Evolutionary conservation across 108 stramenopile genomes (phyloP).

Genomic region (Stephanodiscus triporus): DNA sequence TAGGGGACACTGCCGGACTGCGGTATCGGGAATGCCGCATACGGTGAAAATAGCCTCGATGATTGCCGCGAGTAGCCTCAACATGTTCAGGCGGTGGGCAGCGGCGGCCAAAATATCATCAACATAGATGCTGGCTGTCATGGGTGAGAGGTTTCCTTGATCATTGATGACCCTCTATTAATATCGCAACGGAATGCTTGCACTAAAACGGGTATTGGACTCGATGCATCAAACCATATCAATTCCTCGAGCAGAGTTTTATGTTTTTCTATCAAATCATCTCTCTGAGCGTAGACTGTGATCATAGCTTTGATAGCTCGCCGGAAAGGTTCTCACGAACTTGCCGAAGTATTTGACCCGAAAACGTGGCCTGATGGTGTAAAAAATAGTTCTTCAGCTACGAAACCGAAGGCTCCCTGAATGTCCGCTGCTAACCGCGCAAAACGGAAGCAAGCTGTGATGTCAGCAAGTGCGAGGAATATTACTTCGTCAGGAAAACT

Average conservation of each 20-base stretch:
- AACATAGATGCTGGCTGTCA: constrained; percentile 3
- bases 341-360: not conserved
- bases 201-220: no score
- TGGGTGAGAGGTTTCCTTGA: no score
- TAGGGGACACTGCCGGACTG: constrained; percentile 2
- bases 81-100: no score
- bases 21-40: not conserved
- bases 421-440: not conserved
- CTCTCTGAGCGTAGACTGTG: no score
- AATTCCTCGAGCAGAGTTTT: no score
- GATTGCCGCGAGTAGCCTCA: not conserved
- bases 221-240: no score
- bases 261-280: no score
- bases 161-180: no score
- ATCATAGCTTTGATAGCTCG: not conserved
- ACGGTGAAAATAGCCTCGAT: constrained; percentile 11
- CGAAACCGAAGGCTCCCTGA: not conserved
- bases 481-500: no score
- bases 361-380: not conserved
- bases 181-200: no score
- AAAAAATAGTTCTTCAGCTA: not conserved
- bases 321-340: not conserved
- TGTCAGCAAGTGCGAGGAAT: no score
- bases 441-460: not conserved
- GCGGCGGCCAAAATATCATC: constrained; percentile 6